phyloP scores from a whole-genome alignment of 208 protist genomes.

The Trypanosoma rangeli region DNA sequence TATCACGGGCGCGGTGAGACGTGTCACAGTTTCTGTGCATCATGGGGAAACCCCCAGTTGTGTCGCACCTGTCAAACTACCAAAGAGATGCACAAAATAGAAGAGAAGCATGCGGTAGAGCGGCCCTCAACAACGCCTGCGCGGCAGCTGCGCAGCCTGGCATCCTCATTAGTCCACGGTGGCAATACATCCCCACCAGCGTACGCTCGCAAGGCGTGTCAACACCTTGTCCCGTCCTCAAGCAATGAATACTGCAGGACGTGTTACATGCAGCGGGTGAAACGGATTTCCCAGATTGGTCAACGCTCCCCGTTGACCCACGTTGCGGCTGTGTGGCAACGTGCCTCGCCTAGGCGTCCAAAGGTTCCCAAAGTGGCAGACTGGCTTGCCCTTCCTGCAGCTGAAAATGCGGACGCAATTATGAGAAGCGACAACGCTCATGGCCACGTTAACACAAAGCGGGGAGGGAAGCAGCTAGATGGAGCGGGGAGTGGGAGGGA shows the following conservation, averaged over 20 bases:
- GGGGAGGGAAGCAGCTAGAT: neutral
- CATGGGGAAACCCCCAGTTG: constrained; percentile 19
- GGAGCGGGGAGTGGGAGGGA: neutral
- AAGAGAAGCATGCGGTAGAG: neutral
- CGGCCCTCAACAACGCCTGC: neutral
- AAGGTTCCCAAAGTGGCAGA: neutral
- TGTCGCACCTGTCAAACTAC: constrained; percentile 9
- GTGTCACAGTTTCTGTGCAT: constrained; percentile 11
- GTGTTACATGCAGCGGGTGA: constrained; percentile 14
- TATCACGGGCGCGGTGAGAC: neutral
- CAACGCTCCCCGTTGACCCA: neutral
- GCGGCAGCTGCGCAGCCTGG: neutral
- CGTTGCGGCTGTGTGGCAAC: neutral
- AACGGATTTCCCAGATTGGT: neutral
- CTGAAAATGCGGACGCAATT: neutral
- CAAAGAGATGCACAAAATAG: neutral
- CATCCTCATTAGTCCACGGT: neutral
- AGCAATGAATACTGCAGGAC: constrained; percentile 18
- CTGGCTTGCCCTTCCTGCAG: neutral
- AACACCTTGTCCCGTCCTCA: constrained; percentile 8
- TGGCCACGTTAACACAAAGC: neutral
- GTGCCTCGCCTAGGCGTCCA: neutral
- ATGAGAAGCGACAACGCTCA: neutral
- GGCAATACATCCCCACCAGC: neutral
- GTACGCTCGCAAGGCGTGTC: constrained; percentile 3